Evolutionary conservation across 805 yeast genomes (phyloP), one percentile per base, ranked within the genome.

Genomic region (Kazachstania taianensis): DNA sequence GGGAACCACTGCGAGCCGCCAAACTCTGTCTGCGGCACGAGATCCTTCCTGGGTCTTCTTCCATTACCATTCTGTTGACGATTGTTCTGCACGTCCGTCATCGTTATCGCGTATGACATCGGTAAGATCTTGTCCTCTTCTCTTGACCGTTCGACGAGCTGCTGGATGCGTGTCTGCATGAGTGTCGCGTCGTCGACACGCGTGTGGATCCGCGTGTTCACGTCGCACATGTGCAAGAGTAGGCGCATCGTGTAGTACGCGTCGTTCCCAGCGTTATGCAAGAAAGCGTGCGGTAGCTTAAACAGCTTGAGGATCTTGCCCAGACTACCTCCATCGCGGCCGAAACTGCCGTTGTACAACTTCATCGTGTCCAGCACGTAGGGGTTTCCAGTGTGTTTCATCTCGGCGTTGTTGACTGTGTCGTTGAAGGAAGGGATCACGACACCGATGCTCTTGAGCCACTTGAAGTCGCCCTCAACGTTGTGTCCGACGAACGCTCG

Each of bases 241-340:
- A 71, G 60, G 20, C 70, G 38, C 32, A 78, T 52, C 0, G 86
- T 79, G 43, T 66, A 76, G 46, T 75, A 73, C 5, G 83, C 73
- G 52, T 79, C 87, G 48, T 79, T 79, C 3, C 78, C 82, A 2
- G 81, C 86, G 50, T 79, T 79, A 51, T 79, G 86, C 32, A 79
- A 57, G 43, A 63, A 66, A 1, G 75, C 67, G 48, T 73, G 75
- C 1, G 82, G 81, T 5, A 79, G 63, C 19, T 61, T 59, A 33
- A 73, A 55, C 32, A 64, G 49, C 28, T 70, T 53, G 13, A 78
- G 57, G 0, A 72, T 52, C 15, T 65, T 67, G 12, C 71, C 64
- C 30, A 79, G 50, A 6, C 68, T 61, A 3, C 66, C 59, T 5
- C 72, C 70, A 24, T 59, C 48, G 7, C 46, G 47, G 2, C 75